A percentile compares a stretch with the other conserved stretches of the same genome.
Evolutionary conservation across 2,329 filamentous ascomycete species (phyloP).

Genomic region (Alternaria tenuissima): DNA sequence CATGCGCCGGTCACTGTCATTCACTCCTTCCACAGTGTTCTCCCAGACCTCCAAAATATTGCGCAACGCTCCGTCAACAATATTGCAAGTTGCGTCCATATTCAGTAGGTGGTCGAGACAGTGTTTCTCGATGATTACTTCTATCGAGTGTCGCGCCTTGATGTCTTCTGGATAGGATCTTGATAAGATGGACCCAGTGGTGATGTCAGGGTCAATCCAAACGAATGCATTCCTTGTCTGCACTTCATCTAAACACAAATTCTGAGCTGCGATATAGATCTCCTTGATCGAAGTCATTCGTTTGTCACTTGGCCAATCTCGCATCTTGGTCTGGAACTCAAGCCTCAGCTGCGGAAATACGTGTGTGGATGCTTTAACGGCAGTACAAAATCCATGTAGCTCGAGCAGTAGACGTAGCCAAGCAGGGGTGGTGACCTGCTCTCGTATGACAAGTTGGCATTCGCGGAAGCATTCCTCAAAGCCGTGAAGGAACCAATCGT

Average conservation of each 20-base stretch:
- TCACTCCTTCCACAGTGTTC: constrained; percentile 1
- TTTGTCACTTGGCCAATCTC: background rate
- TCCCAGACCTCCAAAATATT: constrained; percentile 33
- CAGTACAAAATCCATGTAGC: constrained; percentile 30
- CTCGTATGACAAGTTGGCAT: constrained; percentile 27
- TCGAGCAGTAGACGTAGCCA: constrained; percentile 33
- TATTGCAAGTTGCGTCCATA: constrained; percentile 9
- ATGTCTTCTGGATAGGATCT: background rate
- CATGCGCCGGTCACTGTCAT: constrained; percentile 18
- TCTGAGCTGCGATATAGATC: constrained; percentile 22
- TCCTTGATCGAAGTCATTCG: constrained; percentile 21
- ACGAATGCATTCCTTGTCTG: background rate
- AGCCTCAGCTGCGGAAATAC: constrained; percentile 11
- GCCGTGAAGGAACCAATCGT: constrained; percentile 29
- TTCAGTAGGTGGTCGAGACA: constrained; percentile 28
- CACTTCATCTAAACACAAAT: background rate
- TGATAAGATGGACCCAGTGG: background rate
- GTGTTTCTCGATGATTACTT: constrained; percentile 26
- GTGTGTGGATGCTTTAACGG: constrained; percentile 26
- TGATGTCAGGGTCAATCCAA: background rate
- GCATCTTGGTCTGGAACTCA: background rate
- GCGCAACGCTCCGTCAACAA: constrained; percentile 24
- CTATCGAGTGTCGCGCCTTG: constrained; percentile 15
- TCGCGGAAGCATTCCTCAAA: constrained; percentile 36
- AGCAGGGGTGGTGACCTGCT: constrained; percentile 25